Evolutionary conservation across 176 grass and related monocot species (phyloP).

Genomic region (Bolboschoenus planiculmis): DNA sequence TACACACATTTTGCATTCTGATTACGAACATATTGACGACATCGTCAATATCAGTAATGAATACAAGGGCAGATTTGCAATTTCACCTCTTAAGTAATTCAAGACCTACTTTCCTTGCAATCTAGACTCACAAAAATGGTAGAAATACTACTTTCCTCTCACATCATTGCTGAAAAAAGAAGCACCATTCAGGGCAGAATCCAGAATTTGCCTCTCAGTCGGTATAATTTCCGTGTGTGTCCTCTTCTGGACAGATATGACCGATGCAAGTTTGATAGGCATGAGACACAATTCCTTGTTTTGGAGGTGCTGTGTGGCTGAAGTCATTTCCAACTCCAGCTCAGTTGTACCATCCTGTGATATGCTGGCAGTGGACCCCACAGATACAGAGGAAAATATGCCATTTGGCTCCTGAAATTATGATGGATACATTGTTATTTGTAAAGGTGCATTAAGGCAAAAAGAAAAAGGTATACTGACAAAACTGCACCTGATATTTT

Average conservation of each 20-base stretch:
- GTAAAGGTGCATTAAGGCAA: not conserved
- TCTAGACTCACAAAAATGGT: not conserved
- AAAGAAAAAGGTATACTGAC: not conserved
- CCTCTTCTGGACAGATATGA: constrained; percentile 49
- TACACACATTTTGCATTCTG: not conserved
- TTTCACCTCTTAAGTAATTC: not conserved
- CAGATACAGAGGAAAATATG: not conserved
- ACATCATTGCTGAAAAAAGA: not conserved
- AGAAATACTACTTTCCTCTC: not conserved
- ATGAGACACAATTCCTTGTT: constrained; percentile 69
- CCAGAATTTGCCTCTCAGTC: constrained; percentile 22
- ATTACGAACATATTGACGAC: too few species aligned
- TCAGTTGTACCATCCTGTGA: constrained; percentile 1
- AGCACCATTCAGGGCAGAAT: not conserved
- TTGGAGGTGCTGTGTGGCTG: too few species aligned
- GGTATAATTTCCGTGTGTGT: constrained; percentile 5
- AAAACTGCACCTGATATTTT: not conserved
- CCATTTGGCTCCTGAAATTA: not conserved
- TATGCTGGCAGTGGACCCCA: constrained; percentile 10
- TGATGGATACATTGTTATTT: not conserved
- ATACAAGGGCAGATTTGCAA: not conserved
- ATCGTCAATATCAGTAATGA: not conserved
- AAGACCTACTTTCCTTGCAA: not conserved
- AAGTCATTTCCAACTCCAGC: constrained; percentile 54
- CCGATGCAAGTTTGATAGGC: constrained; percentile 67